Evolutionary conservation across 345 rosid species (phyloP), one percentile per base, ranked within the genome.

Genomic region (Eucalyptus erythrocorys): DNA sequence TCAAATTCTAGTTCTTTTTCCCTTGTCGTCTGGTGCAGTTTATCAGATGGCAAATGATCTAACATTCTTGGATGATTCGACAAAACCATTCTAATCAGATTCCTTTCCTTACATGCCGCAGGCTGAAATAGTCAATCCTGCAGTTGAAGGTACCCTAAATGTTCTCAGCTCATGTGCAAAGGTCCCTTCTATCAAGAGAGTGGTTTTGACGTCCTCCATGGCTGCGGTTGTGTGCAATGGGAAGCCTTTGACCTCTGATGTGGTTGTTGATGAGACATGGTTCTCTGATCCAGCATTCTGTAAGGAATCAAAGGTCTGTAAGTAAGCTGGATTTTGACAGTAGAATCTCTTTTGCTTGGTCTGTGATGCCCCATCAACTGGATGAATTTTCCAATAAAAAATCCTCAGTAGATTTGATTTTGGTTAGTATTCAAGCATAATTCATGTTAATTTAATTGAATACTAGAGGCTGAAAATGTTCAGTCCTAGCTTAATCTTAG

Each of bases 261-360:
- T 90, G 50, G 82, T 91, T 11, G 93, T 95, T 45, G 94, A 95
- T 48, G 96, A 95, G 89, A 89, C 92, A 80, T 93, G 93, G 93
- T 92, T 92, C 90, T 94, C 95, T 1, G 90, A 93, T 89, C 91
- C 91, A 27, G 87, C 26, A 48, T 26, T 90, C 19, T 93, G 92
- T 68, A 49, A 85, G 88, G 55, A 90, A 42, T 76, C 64, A n/a
- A 85, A 92, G 92, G 93, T 90, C 14, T 87, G 34, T 34, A 68
- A 68, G 13, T 34, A 17, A 34, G 43, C 80, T 68, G 43, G 80
- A 42, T 68, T 68, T 32, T 32, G 80, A 34, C 43, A 68, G 80
- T 17, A 17, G 43, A 40, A 68, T 68, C 80, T 68, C 80, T 68
- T 68, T 68, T 16, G 13, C 80, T 68, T 34, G 24, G 22, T 68